Percentiles rank a stretch among this genome's conserved stretches.
Evolutionary conservation across 176 grass and related monocot species (phyloP).

Genomic region (Paspalum vaginatum): DNA sequence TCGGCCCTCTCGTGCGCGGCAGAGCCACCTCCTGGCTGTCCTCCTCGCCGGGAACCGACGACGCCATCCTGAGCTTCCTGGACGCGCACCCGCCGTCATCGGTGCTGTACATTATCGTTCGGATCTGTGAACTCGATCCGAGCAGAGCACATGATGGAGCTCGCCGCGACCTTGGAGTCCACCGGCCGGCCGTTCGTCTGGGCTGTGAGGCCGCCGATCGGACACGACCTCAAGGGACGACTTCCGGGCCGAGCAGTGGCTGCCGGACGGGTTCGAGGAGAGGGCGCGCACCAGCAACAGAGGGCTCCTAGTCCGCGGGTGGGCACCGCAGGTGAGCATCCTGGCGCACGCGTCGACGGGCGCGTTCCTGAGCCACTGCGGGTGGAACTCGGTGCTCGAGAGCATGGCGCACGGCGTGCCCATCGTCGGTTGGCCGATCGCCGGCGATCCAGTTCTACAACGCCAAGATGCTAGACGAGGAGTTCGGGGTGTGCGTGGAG

Average conservation of each 20-base stretch:
- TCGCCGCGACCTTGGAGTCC: constrained; percentile 32
- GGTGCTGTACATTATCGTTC: constrained; percentile 46
- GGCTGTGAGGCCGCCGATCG: constrained; percentile 28
- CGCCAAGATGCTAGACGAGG: constrained; percentile 29
- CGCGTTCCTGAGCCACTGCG: constrained; percentile 50
- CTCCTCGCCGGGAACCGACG: neutral
- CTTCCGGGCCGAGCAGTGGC: constrained; percentile 22
- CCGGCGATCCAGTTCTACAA: constrained; percentile 49
- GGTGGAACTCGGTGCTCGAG: constrained; percentile 60
- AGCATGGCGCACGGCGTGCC: constrained; percentile 54
- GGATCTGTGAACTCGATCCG: constrained; percentile 34
- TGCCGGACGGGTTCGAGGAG: constrained; percentile 40
- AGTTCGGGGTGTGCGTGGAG: constrained; percentile 42
- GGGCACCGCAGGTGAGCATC: constrained; percentile 48
- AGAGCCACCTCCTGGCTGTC: neutral
- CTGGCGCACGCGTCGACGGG: constrained; percentile 52
- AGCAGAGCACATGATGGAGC: constrained; percentile 38
- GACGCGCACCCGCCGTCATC: constrained; percentile 31
- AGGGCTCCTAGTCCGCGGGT: constrained; percentile 12
- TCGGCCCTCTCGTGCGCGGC: constrained; percentile 26
- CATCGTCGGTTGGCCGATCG: constrained; percentile 40
- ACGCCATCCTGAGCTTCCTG: constrained; percentile 8
- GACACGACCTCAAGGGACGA: neutral
- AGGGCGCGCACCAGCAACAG: neutral
- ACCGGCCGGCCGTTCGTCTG: constrained; percentile 38